phyloP scores from a whole-genome alignment of 2,329 filamentous ascomycete species.

The Trichoderma koningii region DNA sequence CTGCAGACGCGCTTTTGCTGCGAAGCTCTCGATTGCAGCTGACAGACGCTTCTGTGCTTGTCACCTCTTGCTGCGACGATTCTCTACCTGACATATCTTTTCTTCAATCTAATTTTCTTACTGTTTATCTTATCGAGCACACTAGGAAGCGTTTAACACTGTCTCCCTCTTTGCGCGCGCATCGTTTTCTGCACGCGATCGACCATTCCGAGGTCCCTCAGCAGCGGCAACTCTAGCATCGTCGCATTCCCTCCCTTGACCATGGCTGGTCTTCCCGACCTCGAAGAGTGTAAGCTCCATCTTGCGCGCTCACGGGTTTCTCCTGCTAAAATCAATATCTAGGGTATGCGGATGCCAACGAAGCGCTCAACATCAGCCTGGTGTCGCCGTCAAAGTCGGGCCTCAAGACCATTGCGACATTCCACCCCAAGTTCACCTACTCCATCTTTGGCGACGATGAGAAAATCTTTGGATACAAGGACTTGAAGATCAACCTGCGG shows the following conservation, averaged over 20 bases:
- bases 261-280: slow-evolving; percentile 39
- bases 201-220: not conserved
- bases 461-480: slow-evolving; percentile 85
- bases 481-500: slow-evolving; percentile 72
- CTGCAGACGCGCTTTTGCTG: slow-evolving; percentile 13
- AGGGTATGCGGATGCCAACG: slow-evolving; percentile 64
- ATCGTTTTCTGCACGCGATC: not conserved
- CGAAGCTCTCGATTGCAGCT: slow-evolving; percentile 4
- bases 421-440: slow-evolving; percentile 87
- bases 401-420: slow-evolving; percentile 63
- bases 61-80: slow-evolving; percentile 2
- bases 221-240: not conserved
- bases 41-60: not conserved
- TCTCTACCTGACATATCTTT: not conserved
- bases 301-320: not conserved
- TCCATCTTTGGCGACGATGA: slow-evolving; percentile 93
- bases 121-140: not conserved
- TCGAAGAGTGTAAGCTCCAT: slow-evolving; percentile 40
- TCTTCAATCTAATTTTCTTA: not conserved
- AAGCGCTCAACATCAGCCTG: slow-evolving; percentile 64
- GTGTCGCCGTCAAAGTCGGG: slow-evolving; percentile 52
- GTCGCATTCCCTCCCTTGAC: not conserved
- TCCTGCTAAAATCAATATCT: not conserved
- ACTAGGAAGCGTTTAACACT: no score
- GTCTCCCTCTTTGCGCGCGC: not conserved